Conservation (phyloP, 208 protist species). For the Trypanosoma cruzi region DNA sequence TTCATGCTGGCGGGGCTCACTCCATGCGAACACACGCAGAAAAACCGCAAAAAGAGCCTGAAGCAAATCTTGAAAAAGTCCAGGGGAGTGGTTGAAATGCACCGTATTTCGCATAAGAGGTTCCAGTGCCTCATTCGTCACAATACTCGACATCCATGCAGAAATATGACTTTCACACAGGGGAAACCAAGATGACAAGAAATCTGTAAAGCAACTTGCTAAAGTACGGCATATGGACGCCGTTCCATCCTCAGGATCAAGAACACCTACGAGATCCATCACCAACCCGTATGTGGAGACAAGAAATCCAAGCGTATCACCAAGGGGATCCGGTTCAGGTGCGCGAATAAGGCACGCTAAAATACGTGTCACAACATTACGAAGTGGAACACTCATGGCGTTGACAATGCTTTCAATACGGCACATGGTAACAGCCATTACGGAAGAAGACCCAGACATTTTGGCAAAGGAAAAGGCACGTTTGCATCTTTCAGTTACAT, state of each 20-base stretch:
- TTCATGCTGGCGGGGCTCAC: neutral
- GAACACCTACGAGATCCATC: conserved; percentile 4
- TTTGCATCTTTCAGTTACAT: neutral
- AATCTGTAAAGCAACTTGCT: neutral
- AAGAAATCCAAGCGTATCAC: conserved; percentile 22
- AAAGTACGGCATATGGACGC: conserved; percentile 2
- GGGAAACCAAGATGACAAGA: conserved; percentile 18
- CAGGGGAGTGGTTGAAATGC: conserved; percentile 14
- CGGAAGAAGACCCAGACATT: neutral
- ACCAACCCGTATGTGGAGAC: conserved; percentile 5
- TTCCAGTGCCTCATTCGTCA: conserved; percentile 4
- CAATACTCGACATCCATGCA: conserved; percentile 12
- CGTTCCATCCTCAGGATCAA: neutral
- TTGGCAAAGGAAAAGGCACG: conserved; percentile 14
- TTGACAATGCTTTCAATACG: neutral
- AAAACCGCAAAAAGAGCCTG: conserved; percentile 8
- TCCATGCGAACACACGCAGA: conserved; percentile 11
- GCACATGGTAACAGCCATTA: neutral
- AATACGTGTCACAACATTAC: conserved; percentile 18
- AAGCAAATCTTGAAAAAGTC: conserved; percentile 12
- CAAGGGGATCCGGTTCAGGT: conserved; percentile 15
- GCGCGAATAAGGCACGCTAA: conserved; percentile 18
- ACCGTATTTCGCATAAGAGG: conserved; percentile 3
- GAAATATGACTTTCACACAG: conserved; percentile 15
- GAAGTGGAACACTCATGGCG: conserved; percentile 2